Percentiles rank a stretch among this genome's conserved stretches.
These are phyloP conservation scores for Russula vinacea DNA, from an alignment of 768 basidiomycete genomes.

Conservation along the genomic window DNA sequence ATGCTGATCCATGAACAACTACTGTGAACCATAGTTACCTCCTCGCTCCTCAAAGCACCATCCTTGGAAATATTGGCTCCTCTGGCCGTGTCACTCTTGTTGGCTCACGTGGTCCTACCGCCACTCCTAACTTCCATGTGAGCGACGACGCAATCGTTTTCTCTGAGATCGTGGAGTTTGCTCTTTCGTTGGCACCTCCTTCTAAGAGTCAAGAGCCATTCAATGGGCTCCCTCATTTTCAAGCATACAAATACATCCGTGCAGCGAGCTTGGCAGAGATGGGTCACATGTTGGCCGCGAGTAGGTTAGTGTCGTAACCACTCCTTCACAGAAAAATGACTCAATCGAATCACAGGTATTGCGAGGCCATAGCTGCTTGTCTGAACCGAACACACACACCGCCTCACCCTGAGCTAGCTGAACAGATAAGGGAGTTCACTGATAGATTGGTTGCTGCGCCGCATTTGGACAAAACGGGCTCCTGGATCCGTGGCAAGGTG, in stretches of 20 bases:
- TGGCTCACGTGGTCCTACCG: slow-evolving; percentile 61
- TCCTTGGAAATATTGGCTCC: slow-evolving; percentile 66
- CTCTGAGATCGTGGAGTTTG: slow-evolving; percentile 91
- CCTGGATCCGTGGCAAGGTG: slow-evolving; percentile 86
- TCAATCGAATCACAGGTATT: slow-evolving; percentile 63
- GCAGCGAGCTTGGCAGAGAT: slow-evolving; percentile 76
- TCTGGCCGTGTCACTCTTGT: slow-evolving; percentile 67
- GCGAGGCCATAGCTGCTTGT: slow-evolving; percentile 78
- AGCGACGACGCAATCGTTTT: slow-evolving; percentile 77
- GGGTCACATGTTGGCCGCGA: slow-evolving; percentile 74
- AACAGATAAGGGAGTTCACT: slow-evolving; percentile 72
- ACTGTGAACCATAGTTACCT: slow-evolving; percentile 57
- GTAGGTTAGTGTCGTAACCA: slow-evolving; percentile 48
- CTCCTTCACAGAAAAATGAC: slow-evolving; percentile 17
- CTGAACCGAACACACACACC: slow-evolving; percentile 63
- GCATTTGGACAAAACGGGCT: slow-evolving; percentile 69
- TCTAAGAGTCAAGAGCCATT: slow-evolving; percentile 86
- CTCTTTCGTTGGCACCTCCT: slow-evolving; percentile 66
- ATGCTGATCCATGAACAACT: neutral
- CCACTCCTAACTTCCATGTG: slow-evolving; percentile 50
- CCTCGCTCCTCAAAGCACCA: slow-evolving; percentile 77
- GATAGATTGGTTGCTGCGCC: slow-evolving; percentile 75
- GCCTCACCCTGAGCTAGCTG: slow-evolving; percentile 60
- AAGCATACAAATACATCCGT: slow-evolving; percentile 81
- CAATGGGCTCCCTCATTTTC: slow-evolving; percentile 76